A percentile compares a stretch with the other conserved stretches of the same genome.
These are phyloP conservation scores for Corylus heterophylla DNA, from an alignment of 306 rosid genomes.

Conservation along the genomic window DNA sequence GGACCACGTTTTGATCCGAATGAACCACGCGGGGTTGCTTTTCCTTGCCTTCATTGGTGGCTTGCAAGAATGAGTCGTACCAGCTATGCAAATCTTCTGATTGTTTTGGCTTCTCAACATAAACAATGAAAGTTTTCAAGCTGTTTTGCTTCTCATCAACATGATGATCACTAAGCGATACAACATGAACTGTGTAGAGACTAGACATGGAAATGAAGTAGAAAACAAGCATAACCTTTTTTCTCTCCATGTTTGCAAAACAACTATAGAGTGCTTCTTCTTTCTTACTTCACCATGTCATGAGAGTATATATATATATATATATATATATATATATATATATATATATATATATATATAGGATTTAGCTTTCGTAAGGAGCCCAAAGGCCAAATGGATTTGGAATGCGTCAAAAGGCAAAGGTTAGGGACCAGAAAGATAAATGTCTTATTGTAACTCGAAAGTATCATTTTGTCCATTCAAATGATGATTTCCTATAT, in stretches of 20 bases:
- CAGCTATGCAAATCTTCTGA: conserved; percentile 18
- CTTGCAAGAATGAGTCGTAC: conserved; percentile 58
- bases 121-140: neutral
- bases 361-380: neutral
- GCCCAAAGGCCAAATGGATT: neutral
- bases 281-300: neutral
- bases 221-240: too few relatives aligned
- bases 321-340: too few relatives aligned
- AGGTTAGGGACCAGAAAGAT: too few relatives aligned
- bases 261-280: neutral
- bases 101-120: neutral
- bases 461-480: too few relatives aligned
- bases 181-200: neutral
- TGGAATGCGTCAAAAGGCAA: too few relatives aligned
- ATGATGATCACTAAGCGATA: too few relatives aligned
- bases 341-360: too few relatives aligned
- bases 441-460: too few relatives aligned
- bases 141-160: neutral
- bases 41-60: conserved; percentile 4
- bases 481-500: too few relatives aligned
- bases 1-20: conserved; percentile 49
- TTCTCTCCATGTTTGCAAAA: neutral
- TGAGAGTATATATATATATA: neutral
- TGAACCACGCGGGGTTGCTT: conserved; percentile 35
- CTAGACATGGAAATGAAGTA: neutral